A percentile compares a stretch with the other conserved stretches of the same genome.
Evolutionary conservation across 345 rosid genomes (phyloP).

Genomic region (Salix exigua): DNA sequence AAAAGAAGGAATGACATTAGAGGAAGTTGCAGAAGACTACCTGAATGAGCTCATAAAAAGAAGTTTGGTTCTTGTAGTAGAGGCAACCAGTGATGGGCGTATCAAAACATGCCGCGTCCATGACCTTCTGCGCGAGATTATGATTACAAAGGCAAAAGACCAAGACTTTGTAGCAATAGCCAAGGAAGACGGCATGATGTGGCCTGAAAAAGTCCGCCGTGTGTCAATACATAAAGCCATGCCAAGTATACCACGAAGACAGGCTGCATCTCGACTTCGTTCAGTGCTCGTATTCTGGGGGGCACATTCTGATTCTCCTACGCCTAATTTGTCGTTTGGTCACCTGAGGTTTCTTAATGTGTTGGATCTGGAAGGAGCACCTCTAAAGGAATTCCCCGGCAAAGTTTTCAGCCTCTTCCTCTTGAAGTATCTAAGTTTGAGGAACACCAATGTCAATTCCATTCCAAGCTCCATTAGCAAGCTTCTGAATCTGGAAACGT

Average conservation of each 20-base stretch:
- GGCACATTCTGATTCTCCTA: not conserved
- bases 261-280: slow-evolving; percentile 4
- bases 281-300: slow-evolving; percentile 22
- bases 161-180: slow-evolving; percentile 7
- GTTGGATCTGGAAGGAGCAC: slow-evolving; percentile 19
- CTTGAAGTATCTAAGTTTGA: slow-evolving; percentile 16
- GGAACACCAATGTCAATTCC: slow-evolving; percentile 7
- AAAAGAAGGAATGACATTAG: not conserved
- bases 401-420: not conserved
- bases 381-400: slow-evolving; percentile 15
- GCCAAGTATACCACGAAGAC: slow-evolving; percentile 1
- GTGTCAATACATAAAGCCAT: slow-evolving; percentile 15
- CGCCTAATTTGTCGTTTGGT: not conserved
- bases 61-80: not conserved
- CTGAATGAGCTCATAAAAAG: slow-evolving; percentile 10
- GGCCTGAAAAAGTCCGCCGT: slow-evolving; percentile 11
- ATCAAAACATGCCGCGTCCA: slow-evolving; percentile 5
- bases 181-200: not conserved
- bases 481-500: slow-evolving; percentile 25
- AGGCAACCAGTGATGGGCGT: not conserved
- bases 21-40: slow-evolving; percentile 10
- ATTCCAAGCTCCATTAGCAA: slow-evolving; percentile 20
- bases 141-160: slow-evolving; percentile 5
- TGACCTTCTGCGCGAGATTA: slow-evolving; percentile 12
- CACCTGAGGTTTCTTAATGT: slow-evolving; percentile 14